These are phyloP conservation scores for Xylaria polymorpha DNA, from an alignment of 2,329 filamentous ascomycete genomes.

Conservation along the genomic window DNA sequence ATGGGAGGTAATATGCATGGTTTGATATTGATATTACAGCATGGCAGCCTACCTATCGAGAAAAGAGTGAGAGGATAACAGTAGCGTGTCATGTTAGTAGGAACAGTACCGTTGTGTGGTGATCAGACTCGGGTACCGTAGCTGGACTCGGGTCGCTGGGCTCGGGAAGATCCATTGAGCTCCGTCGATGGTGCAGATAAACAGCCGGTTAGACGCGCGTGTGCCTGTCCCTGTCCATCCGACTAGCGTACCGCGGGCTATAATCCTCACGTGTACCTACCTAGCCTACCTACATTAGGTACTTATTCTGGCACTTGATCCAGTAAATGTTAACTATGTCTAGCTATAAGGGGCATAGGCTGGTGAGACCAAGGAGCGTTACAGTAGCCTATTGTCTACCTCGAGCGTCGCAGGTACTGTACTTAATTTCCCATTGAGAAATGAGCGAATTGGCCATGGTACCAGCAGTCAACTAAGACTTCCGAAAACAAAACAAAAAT, in stretches of 20 bases:
- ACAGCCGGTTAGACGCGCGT: conserved; percentile 33
- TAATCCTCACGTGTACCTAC: conserved; percentile 14
- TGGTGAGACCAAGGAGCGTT: background rate
- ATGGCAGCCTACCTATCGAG: background rate
- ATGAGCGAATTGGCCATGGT: background rate
- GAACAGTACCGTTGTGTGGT: background rate
- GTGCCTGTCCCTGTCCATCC: conserved; percentile 10
- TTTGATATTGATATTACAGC: conserved; percentile 11
- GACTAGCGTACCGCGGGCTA: conserved; percentile 4
- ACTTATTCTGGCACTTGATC: background rate
- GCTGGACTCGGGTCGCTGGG: background rate
- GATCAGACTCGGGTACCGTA: conserved; percentile 3
- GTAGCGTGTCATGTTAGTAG: background rate
- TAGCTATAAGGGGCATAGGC: conserved; percentile 21
- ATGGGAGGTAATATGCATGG: background rate
- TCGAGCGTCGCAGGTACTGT: conserved; percentile 21
- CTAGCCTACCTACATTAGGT: background rate
- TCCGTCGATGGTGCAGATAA: conserved; percentile 12
- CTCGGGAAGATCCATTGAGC: conserved; percentile 22
- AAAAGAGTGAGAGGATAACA: background rate
- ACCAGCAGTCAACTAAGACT: background rate
- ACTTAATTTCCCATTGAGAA: conserved; percentile 19
- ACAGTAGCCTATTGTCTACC: conserved; percentile 14
- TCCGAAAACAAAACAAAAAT: background rate
- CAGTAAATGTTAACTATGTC: background rate